Evolutionary conservation across 2,329 filamentous ascomycete genomes (phyloP).

Genomic region (Hymenoscyphus albidus): DNA sequence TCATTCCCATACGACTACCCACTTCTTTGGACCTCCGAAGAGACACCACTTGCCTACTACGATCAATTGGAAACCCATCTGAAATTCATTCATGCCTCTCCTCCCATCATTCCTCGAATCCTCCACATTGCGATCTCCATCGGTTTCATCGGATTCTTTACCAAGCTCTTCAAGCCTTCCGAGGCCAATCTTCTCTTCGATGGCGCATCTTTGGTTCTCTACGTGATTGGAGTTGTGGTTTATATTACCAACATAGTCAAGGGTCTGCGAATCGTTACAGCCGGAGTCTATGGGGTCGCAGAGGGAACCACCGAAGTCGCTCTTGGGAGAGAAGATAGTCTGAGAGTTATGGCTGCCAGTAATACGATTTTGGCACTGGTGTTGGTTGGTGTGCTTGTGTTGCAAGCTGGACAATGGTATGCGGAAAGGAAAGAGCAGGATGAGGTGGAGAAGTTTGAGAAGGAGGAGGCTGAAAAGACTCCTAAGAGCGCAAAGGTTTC

Average conservation of each 20-base stretch:
- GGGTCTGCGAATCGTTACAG: slow-evolving; percentile 78
- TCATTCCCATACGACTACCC: slow-evolving; percentile 94
- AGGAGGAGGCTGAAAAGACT: slow-evolving; percentile 47
- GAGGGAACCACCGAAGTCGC: slow-evolving; percentile 53
- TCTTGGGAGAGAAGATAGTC: slow-evolving; percentile 79
- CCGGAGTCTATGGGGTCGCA: slow-evolving; percentile 50
- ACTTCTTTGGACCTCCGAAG: slow-evolving; percentile 72
- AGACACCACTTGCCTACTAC: slow-evolving; percentile 65
- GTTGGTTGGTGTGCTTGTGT: slow-evolving; percentile 81
- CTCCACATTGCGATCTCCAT: slow-evolving; percentile 90
- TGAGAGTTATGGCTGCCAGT: slow-evolving; percentile 87
- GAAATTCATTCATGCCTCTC: slow-evolving; percentile 84
- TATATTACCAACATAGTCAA: slow-evolving; percentile 97
- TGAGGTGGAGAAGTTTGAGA: slow-evolving; percentile 65
- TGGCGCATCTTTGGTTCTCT: slow-evolving; percentile 66
- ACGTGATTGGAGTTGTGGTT: slow-evolving; percentile 83
- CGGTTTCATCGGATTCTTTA: slow-evolving; percentile 82
- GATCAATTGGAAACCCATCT: slow-evolving; percentile 86
- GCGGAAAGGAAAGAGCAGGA: slow-evolving; percentile 88
- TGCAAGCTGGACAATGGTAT: slow-evolving; percentile 98
- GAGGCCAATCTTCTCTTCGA: slow-evolving; percentile 97
- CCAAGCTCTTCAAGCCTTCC: slow-evolving; percentile 90
- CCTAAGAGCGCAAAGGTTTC: slow-evolving; percentile 36
- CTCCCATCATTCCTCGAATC: slow-evolving; percentile 86
- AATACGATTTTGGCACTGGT: slow-evolving; percentile 96